Percentiles rank a stretch among this genome's conserved stretches.
These are phyloP conservation scores for Aspergillus fumigatiaffinis DNA, from an alignment of 2,329 filamentous ascomycete genomes.

Conservation along the genomic window DNA sequence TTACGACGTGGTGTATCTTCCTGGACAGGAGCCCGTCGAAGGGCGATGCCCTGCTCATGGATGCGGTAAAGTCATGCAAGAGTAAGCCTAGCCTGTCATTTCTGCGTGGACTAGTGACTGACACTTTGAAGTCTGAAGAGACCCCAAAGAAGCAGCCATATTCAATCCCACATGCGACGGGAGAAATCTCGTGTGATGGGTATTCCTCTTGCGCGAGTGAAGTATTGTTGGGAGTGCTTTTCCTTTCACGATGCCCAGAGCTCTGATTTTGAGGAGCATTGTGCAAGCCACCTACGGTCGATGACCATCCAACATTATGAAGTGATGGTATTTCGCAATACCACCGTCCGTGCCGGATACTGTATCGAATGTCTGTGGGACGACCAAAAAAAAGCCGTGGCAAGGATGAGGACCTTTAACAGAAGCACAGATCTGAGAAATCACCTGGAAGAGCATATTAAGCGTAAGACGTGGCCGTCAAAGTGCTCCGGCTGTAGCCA, in stretches of 20 bases:
- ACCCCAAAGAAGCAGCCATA: background rate
- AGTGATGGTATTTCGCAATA: background rate
- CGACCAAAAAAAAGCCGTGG: background rate
- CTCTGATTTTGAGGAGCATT: background rate
- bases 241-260: background rate
- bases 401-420: background rate
- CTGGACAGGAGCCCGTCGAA: background rate
- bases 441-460: background rate
- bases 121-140: background rate
- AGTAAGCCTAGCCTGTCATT: background rate
- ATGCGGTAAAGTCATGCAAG: background rate
- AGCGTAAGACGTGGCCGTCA: background rate
- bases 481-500: background rate
- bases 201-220: background rate
- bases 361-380: background rate
- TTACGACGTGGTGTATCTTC: background rate
- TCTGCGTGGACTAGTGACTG: background rate
- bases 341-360: background rate
- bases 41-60: background rate
- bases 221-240: background rate
- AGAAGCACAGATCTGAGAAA: background rate
- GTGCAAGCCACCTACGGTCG: background rate
- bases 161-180: background rate
- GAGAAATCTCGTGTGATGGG: too few species aligned
- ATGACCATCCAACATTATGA: background rate